Evolutionary conservation across 176 grass and related monocot species (phyloP).

Genomic region (Juncus inflexus): DNA sequence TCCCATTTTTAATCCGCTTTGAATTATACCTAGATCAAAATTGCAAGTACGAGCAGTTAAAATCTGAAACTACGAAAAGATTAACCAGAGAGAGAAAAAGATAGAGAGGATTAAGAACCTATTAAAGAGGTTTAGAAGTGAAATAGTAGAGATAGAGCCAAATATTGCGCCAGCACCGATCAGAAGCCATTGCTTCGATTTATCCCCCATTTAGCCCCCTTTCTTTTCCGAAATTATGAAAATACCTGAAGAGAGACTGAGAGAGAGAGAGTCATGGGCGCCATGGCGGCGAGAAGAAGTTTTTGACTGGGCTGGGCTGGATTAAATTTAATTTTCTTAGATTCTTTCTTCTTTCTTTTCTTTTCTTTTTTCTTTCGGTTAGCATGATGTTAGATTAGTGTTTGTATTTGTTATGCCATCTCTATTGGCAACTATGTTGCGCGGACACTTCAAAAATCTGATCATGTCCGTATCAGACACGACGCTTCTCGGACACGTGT

Average conservation of each 20-base stretch:
- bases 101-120: constrained; percentile 34
- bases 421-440: too few species aligned
- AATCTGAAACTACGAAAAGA: not conserved
- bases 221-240: constrained; percentile 20
- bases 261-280: not conserved
- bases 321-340: too few species aligned
- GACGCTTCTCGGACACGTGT: too few species aligned
- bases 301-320: constrained; percentile 6
- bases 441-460: too few species aligned
- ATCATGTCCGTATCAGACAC: too few species aligned
- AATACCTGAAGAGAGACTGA: not conserved
- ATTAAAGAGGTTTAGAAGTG: constrained; percentile 37
- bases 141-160: constrained; percentile 46
- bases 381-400: too few species aligned
- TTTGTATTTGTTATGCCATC: too few species aligned
- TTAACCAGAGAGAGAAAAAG: not conserved
- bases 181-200: constrained; percentile 52
- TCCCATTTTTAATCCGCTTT: constrained; percentile 1
- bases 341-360: too few species aligned
- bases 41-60: not conserved
- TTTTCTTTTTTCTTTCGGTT: too few species aligned
- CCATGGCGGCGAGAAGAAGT: not conserved
- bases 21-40: constrained; percentile 11
- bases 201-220: constrained; percentile 25
- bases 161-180: constrained; percentile 41